Evolutionary conservation across 2,329 filamentous ascomycete species (phyloP).

Genomic region (Fusarium fujikuroi): DNA sequence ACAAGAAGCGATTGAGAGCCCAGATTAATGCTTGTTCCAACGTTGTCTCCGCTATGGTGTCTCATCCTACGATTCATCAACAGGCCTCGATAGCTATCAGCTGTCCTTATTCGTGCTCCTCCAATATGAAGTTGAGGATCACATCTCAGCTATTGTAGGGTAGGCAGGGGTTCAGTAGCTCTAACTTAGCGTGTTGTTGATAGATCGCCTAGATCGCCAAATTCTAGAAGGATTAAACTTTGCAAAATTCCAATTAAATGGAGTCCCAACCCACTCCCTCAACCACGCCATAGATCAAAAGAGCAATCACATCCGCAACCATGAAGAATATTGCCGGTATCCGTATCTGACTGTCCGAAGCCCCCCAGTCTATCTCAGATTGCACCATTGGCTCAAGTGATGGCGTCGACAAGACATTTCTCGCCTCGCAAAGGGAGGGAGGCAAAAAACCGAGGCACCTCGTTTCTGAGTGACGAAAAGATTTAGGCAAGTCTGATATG

Average conservation of each 20-base stretch:
- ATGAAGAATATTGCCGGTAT: slow-evolving; percentile 15
- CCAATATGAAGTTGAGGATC: neutral
- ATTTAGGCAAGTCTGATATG: neutral
- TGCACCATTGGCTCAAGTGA: slow-evolving; percentile 26
- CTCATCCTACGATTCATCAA: neutral
- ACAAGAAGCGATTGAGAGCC: neutral
- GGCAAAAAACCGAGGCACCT: neutral
- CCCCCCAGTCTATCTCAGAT: slow-evolving; percentile 16
- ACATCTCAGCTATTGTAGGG: neutral
- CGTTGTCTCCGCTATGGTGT: neutral
- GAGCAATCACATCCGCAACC: slow-evolving; percentile 26
- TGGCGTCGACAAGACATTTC: slow-evolving; percentile 29
- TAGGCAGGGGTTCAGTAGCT: neutral
- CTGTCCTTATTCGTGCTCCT: neutral
- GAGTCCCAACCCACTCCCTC: slow-evolving; percentile 17
- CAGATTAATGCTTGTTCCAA: neutral
- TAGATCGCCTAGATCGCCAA: neutral
- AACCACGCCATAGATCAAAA: slow-evolving; percentile 32
- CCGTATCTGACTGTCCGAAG: slow-evolving; percentile 6
- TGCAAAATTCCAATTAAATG: slow-evolving; percentile 29
- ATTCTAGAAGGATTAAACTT: slow-evolving; percentile 23
- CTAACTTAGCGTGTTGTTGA: neutral
- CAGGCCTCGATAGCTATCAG: neutral
- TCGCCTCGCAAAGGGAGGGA: neutral
- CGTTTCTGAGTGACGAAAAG: neutral